Conservation (phyloP, 768 basidiomycete species). For the Mrakia frigida region DNA sequence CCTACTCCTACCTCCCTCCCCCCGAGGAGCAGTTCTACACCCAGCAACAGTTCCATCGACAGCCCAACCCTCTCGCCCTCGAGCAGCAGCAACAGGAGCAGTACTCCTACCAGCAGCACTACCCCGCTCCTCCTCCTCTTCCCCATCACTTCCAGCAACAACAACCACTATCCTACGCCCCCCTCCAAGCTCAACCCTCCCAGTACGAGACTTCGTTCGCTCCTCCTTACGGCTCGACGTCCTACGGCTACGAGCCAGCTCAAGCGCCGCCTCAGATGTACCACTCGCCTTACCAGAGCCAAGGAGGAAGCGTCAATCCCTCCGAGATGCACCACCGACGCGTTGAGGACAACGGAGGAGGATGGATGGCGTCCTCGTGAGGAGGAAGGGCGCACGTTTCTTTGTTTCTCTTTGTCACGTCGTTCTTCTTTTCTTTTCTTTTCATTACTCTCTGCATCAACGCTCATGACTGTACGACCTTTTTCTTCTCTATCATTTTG, state of each 20-base stretch:
- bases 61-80: not conserved
- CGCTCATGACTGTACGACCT: conserved; percentile 57
- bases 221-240: not conserved
- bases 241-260: too few relatives aligned
- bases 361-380: not conserved
- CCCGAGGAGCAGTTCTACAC: not conserved
- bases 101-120: not conserved
- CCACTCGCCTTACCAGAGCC: too few relatives aligned
- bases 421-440: not conserved
- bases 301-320: too few relatives aligned
- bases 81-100: not conserved
- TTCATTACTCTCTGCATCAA: conserved; percentile 48
- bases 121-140: not conserved
- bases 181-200: too few relatives aligned
- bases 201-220: not conserved
- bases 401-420: not conserved
- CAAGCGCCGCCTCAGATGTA: too few relatives aligned
- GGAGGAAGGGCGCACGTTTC: not conserved
- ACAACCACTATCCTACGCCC: not conserved
- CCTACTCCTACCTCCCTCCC: not conserved
- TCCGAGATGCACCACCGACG: not conserved
- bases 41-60: not conserved
- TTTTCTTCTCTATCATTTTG: conserved; percentile 33
- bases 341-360: not conserved
- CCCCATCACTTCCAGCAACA: not conserved